These are phyloP conservation scores for Arabis alpina DNA, from an alignment of 345 rosid genomes.

Conservation along the genomic window DNA sequence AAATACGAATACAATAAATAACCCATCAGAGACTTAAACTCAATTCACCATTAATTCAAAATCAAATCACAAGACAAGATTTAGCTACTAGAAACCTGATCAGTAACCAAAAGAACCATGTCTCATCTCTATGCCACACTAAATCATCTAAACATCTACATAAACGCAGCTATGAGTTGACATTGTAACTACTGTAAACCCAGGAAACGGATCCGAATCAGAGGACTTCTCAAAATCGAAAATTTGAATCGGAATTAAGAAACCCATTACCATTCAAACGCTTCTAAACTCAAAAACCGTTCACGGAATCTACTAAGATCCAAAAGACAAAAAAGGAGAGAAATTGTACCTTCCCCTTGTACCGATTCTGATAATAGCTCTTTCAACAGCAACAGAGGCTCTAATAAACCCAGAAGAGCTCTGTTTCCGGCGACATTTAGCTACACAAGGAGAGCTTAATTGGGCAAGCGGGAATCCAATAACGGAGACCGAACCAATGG, in stretches of 20 bases:
- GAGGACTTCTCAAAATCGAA: neutral
- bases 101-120: neutral
- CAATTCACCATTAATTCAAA: constrained; percentile 12
- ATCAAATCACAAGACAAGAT: neutral
- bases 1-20: constrained; percentile 19
- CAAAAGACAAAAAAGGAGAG: constrained; percentile 14
- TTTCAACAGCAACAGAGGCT: constrained; percentile 78
- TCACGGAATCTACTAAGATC: neutral
- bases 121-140: neutral
- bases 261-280: neutral
- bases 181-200: constrained; percentile 11
- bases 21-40: constrained; percentile 13
- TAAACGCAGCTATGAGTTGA: neutral
- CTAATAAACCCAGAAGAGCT: constrained; percentile 42
- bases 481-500: constrained; percentile 58
- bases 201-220: constrained; percentile 23
- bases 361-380: constrained; percentile 78
- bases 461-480: constrained; percentile 55
- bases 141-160: constrained; percentile 13
- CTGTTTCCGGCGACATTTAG: constrained; percentile 41
- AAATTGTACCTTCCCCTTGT: constrained; percentile 85
- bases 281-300: neutral
- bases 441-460: constrained; percentile 45
- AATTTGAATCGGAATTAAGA: neutral
- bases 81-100: neutral